A percentile compares a stretch with the other conserved stretches of the same genome.
Evolutionary conservation across 768 basidiomycete genomes (phyloP).

Genomic region (Amanita polypyramis): DNA sequence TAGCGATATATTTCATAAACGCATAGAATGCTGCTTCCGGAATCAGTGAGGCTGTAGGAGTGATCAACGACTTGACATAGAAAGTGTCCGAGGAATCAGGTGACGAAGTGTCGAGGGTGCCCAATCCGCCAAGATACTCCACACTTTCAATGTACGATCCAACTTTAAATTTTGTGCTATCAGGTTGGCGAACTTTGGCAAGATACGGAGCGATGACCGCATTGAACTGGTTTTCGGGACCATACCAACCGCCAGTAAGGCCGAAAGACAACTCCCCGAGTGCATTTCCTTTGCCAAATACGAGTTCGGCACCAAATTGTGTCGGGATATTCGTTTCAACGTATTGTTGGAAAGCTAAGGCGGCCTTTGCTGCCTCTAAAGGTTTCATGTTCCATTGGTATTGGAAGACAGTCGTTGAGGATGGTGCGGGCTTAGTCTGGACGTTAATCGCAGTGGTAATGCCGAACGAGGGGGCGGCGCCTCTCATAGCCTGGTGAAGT

Average conservation of each 20-base stretch:
- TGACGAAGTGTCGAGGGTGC: conserved; percentile 14
- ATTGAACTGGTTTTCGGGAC: conserved; percentile 14
- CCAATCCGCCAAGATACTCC: conserved; percentile 17
- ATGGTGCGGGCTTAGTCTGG: conserved; percentile 25
- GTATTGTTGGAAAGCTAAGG: conserved; percentile 22
- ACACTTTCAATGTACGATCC: conserved; percentile 25
- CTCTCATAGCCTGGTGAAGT: conserved; percentile 24
- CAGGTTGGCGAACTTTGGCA: conserved; percentile 9
- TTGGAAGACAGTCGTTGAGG: conserved; percentile 24
- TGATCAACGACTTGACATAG: conserved; percentile 33
- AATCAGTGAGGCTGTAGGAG: conserved; percentile 21
- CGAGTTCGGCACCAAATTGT: conserved; percentile 25
- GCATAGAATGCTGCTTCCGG: conserved; percentile 19
- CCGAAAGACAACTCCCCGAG: conserved; percentile 18
- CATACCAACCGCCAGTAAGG: conserved; percentile 22
- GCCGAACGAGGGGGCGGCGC: conserved; percentile 29
- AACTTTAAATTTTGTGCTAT: conserved; percentile 9
- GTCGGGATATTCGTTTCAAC: conserved; percentile 24
- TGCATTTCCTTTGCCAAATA: conserved; percentile 21
- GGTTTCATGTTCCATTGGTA: conserved; percentile 28
- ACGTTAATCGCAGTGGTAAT: conserved; percentile 27
- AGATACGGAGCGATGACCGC: conserved; percentile 21
- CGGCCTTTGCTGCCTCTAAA: conserved; percentile 19
- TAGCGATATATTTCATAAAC: conserved; percentile 25
- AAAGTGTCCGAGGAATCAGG: conserved; percentile 27